Conservation (phyloP, 768 basidiomycete genomes). For the Lentinus tigrinus region DNA sequence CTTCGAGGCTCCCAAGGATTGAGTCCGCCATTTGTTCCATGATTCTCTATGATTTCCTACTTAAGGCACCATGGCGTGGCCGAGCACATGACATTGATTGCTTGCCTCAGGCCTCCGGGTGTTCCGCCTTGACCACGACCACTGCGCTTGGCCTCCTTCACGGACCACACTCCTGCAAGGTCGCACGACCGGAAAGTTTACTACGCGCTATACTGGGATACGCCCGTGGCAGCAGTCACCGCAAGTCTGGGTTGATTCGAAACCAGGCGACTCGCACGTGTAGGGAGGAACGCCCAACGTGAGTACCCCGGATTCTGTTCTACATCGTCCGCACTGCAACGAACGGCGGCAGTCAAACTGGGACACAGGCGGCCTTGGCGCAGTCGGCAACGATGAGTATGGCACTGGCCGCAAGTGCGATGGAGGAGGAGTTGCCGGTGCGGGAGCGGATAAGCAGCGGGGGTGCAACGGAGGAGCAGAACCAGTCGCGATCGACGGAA, state of each 20-base stretch:
- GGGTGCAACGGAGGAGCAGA: conserved; percentile 2
- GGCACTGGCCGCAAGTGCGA: background rate
- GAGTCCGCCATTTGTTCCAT: background rate
- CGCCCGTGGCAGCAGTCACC: background rate
- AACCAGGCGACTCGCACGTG: conserved; percentile 16
- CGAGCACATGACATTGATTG: background rate
- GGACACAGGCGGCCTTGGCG: background rate
- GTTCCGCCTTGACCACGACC: background rate
- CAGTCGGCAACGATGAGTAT: background rate
- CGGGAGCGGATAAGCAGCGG: conserved; percentile 17
- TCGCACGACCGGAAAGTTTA: background rate
- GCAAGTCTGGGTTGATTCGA: background rate
- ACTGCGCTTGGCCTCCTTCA: background rate
- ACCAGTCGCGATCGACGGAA: conserved; percentile 18
- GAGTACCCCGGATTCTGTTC: conserved; percentile 2
- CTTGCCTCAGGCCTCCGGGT: background rate
- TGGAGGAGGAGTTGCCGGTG: conserved; percentile 4
- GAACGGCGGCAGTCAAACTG: background rate
- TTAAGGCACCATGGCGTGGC: background rate
- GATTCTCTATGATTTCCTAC: background rate
- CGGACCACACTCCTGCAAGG: background rate
- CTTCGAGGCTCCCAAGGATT: too few relatives aligned
- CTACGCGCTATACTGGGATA: background rate
- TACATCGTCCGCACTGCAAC: background rate
- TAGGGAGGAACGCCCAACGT: conserved; percentile 6